A percentile compares a stretch with the other conserved stretches of the same genome.
phyloP scores from a whole-genome alignment of 2,329 filamentous ascomycete genomes.

The Calonectria honghensis region DNA sequence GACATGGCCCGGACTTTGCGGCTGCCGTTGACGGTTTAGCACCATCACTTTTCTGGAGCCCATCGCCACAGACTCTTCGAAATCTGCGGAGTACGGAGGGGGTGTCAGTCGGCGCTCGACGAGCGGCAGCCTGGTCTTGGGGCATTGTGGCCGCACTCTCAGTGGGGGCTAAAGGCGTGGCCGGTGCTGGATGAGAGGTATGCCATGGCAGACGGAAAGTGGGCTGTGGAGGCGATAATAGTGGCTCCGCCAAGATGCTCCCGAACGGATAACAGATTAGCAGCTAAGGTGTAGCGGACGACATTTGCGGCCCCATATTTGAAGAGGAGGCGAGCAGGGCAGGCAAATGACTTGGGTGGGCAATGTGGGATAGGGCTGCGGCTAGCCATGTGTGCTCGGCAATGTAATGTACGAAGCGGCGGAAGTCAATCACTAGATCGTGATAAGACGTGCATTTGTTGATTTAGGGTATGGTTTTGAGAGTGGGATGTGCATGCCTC shows the following conservation, averaged over 20 bases:
- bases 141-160: not conserved
- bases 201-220: slow-evolving; percentile 44
- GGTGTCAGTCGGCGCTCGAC: not conserved
- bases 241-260: slow-evolving; percentile 25
- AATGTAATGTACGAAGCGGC: slow-evolving; percentile 12
- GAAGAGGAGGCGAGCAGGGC: not conserved
- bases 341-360: slow-evolving; percentile 10
- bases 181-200: slow-evolving; percentile 32
- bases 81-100: not conserved
- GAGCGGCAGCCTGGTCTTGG: not conserved
- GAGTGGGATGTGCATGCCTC: slow-evolving; percentile 20
- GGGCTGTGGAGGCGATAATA: slow-evolving; percentile 39
- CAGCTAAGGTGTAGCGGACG: not conserved
- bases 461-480: slow-evolving; percentile 11
- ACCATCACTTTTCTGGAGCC: not conserved
- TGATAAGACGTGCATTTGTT: slow-evolving; percentile 20
- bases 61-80: not conserved
- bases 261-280: slow-evolving; percentile 21
- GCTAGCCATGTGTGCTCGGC: slow-evolving; percentile 25
- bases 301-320: not conserved
- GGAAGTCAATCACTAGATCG: slow-evolving; percentile 19
- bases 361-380: slow-evolving; percentile 16
- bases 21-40: not conserved
- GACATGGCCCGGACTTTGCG: slow-evolving; percentile 6
- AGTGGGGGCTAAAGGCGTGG: slow-evolving; percentile 11